These are phyloP conservation scores for Blastobotrys apis DNA, from an alignment of 1,139 yeast species.

Conservation along the genomic window DNA sequence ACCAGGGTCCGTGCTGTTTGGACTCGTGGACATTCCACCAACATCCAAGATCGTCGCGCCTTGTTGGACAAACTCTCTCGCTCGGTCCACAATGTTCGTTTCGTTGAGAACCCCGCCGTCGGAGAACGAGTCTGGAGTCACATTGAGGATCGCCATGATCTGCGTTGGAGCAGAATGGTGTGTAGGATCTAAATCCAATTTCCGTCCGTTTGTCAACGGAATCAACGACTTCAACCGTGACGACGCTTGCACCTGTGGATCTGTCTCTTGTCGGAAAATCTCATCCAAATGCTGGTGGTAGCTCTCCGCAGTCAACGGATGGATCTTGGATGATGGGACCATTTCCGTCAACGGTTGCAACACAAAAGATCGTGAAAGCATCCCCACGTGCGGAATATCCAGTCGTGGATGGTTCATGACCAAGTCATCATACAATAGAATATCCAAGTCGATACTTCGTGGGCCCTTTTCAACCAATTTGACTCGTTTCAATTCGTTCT, in stretches of 20 bases:
- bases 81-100: constrained; percentile 40
- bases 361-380: constrained; percentile 89
- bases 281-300: constrained; percentile 63
- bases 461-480: constrained; percentile 89
- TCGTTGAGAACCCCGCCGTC: constrained; percentile 65
- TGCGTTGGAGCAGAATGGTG: constrained; percentile 26
- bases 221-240: constrained; percentile 31
- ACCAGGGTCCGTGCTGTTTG: constrained; percentile 62
- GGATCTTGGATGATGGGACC: constrained; percentile 56
- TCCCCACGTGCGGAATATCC: constrained; percentile 77
- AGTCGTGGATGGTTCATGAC: constrained; percentile 54
- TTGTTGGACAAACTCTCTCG: constrained; percentile 45
- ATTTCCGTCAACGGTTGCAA: constrained; percentile 83
- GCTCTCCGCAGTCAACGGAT: constrained; percentile 84
- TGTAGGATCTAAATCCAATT: constrained; percentile 28
- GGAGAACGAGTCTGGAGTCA: constrained; percentile 93
- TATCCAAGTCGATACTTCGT: constrained; percentile 83
- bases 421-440: constrained; percentile 62
- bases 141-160: constrained; percentile 82
- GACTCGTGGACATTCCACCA: constrained; percentile 92
- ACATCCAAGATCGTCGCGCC: constrained; percentile 75
- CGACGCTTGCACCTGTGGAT: constrained; percentile 26
- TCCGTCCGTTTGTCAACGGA: constrained; percentile 28
- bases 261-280: constrained; percentile 39
- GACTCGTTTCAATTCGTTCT: constrained; percentile 61